Conservation (phyloP, 2,329 filamentous ascomycete genomes). For the Alternaria solani region DNA sequence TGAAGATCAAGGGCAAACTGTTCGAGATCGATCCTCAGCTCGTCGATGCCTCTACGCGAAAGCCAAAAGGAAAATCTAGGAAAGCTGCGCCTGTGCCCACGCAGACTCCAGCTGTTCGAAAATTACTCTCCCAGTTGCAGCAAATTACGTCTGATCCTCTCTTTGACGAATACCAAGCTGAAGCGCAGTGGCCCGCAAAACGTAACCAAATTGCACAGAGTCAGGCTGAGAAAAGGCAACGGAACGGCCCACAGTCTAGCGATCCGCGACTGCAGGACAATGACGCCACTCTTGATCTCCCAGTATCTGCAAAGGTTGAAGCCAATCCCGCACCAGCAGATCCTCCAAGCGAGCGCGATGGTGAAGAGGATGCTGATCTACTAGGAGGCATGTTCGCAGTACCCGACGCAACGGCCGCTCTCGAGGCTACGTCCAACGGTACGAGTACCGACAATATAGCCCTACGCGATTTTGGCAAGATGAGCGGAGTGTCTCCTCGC, state of each 20-base stretch:
- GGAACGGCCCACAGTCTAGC: background rate
- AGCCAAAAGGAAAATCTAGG: constrained; percentile 40
- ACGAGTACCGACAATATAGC: constrained; percentile 62
- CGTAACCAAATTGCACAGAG: constrained; percentile 54
- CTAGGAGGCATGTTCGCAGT: constrained; percentile 66
- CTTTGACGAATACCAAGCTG: constrained; percentile 59
- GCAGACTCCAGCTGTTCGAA: constrained; percentile 62
- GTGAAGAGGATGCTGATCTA: constrained; percentile 64
- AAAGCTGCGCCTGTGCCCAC: constrained; percentile 27
- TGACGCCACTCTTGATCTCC: background rate
- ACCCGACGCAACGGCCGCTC: constrained; percentile 54
- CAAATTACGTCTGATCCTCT: constrained; percentile 73
- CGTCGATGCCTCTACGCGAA: constrained; percentile 61
- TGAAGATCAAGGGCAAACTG: constrained; percentile 71
- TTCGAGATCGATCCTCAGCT: constrained; percentile 60
- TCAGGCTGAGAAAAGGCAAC: constrained; percentile 41
- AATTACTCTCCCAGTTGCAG: constrained; percentile 75
- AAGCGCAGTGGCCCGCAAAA: constrained; percentile 56
- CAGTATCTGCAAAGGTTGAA: background rate
- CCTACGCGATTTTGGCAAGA: constrained; percentile 85
- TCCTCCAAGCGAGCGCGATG: constrained; percentile 31
- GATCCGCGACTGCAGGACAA: background rate
- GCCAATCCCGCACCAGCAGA: background rate
- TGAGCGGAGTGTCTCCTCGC: constrained; percentile 77
- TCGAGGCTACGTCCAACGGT: constrained; percentile 21